Conservation (phyloP, 2,329 filamentous ascomycete genomes). For the Knufia petricola region DNA sequence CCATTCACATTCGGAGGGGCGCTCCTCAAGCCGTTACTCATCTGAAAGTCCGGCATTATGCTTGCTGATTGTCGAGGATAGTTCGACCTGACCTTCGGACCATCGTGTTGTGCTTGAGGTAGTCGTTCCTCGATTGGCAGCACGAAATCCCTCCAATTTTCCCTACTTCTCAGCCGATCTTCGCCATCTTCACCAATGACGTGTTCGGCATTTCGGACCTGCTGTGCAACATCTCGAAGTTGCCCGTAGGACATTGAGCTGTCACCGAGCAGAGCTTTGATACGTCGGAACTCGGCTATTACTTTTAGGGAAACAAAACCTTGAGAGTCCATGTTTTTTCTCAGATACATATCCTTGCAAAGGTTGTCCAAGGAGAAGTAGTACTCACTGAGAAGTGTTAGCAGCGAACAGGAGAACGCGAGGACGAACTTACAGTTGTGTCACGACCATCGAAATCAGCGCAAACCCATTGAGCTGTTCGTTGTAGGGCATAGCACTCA, state of each 20-base stretch:
- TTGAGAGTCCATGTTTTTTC: slow-evolving; percentile 87
- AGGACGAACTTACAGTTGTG: slow-evolving; percentile 45
- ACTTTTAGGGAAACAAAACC: slow-evolving; percentile 77
- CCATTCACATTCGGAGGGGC: slow-evolving; percentile 26
- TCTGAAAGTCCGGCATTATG: slow-evolving; percentile 8
- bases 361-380: slow-evolving; percentile 97
- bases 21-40: slow-evolving; percentile 31
- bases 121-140: slow-evolving; percentile 62
- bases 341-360: slow-evolving; percentile 82
- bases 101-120: slow-evolving; percentile 62
- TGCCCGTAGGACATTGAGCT: slow-evolving; percentile 43
- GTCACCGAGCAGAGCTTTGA: slow-evolving; percentile 63
- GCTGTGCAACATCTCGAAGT: slow-evolving; percentile 64
- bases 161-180: slow-evolving; percentile 65
- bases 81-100: slow-evolving; percentile 34
- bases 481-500: slow-evolving; percentile 50
- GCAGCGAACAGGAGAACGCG: slow-evolving; percentile 11
- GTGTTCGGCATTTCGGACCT: slow-evolving; percentile 65
- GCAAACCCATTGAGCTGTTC: slow-evolving; percentile 50
- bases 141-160: slow-evolving; percentile 74
- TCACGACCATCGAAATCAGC: slow-evolving; percentile 48
- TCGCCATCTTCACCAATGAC: slow-evolving; percentile 63
- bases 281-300: slow-evolving; percentile 77
- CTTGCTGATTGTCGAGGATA: slow-evolving; percentile 1
- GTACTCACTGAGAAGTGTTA: slow-evolving; percentile 59